These are phyloP conservation scores for Ganoderma lingzhi DNA, from an alignment of 1,284 basidiomycete species.

Conservation along the genomic window DNA sequence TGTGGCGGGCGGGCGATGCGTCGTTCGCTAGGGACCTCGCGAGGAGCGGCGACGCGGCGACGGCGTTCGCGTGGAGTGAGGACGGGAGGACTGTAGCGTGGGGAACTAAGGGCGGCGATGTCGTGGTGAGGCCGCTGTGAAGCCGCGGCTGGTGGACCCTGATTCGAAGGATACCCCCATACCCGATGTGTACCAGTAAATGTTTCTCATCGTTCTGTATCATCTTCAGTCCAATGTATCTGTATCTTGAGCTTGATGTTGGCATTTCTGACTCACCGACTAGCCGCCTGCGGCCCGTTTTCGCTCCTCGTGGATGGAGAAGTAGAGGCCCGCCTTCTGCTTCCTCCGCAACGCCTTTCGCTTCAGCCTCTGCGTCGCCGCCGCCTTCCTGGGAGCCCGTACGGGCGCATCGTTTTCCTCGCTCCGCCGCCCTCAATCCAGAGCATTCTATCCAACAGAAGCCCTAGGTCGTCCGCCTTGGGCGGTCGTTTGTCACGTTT, in stretches of 20 bases:
- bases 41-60: neutral
- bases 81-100: neutral
- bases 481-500: slow-evolving; percentile 1
- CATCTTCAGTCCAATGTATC: neutral
- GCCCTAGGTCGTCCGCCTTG: slow-evolving; percentile 18
- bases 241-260: too few species aligned
- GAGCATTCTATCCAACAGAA: slow-evolving; percentile 15
- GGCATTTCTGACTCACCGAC: neutral
- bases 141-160: neutral
- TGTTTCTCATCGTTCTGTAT: neutral
- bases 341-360: slow-evolving; percentile 21
- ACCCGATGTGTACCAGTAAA: neutral
- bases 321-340: slow-evolving; percentile 15
- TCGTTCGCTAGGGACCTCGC: neutral
- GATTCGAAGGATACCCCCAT: neutral
- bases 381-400: slow-evolving; percentile 13
- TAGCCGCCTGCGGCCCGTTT: neutral
- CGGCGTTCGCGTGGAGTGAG: neutral
- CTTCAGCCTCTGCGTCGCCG: slow-evolving; percentile 8
- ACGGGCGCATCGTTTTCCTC: slow-evolving; percentile 3
- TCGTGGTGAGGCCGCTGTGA: neutral
- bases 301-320: slow-evolving; percentile 7
- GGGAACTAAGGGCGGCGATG: neutral
- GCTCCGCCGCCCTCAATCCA: neutral
- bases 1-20: neutral